A percentile compares a stretch with the other conserved stretches of the same genome.
Evolutionary conservation across 2,329 filamentous ascomycete genomes (phyloP).

Genomic region (Colletotrichum sp.): DNA sequence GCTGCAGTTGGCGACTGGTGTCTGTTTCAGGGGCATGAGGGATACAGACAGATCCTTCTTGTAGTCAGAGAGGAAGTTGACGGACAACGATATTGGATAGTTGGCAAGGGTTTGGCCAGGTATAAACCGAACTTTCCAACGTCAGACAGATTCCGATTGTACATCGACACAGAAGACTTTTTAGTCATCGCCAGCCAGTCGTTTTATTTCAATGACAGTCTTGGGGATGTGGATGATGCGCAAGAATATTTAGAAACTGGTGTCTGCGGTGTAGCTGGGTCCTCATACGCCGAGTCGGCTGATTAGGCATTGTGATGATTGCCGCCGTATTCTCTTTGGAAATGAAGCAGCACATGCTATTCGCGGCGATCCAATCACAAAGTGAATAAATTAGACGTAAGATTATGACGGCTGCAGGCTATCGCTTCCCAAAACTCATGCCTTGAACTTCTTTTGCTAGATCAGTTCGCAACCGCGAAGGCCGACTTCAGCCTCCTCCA

Average conservation of each 20-base stretch:
- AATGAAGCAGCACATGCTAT: neutral
- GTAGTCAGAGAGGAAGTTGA: neutral
- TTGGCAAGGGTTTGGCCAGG: neutral
- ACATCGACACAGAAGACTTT: neutral
- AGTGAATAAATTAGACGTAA: neutral
- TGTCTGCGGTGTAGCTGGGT: neutral
- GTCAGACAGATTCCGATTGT: neutral
- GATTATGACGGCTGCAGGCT: neutral
- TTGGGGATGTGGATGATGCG: neutral
- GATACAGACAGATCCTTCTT: neutral
- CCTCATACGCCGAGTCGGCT: neutral
- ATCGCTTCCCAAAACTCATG: neutral
- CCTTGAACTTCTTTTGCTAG: neutral
- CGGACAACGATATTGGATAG: neutral
- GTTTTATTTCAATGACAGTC: neutral
- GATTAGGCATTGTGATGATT: neutral
- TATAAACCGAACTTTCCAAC: neutral
- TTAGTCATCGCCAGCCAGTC: neutral
- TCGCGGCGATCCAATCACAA: neutral
- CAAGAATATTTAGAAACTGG: neutral
- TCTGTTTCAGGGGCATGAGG: neutral
- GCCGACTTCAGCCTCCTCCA: slow-evolving; percentile 32
- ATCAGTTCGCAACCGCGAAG: neutral
- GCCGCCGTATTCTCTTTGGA: neutral
- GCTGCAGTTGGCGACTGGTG: neutral